These are phyloP conservation scores for Coemansia asiatica DNA, from an alignment of 192 early-diverging fungal genomes.

Conservation along the genomic window DNA sequence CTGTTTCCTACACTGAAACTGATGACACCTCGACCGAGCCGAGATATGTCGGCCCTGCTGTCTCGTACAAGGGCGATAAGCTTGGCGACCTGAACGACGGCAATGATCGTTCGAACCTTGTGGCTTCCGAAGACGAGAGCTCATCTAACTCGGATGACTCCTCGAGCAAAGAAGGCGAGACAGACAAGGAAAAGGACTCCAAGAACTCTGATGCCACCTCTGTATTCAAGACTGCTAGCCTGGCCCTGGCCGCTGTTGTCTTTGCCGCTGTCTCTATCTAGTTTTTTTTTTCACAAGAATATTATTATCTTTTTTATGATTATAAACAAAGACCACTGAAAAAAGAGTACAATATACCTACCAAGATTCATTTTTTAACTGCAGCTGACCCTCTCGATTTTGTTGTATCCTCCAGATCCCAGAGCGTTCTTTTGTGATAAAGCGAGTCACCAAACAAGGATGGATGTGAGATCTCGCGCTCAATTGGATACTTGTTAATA, in stretches of 20 bases:
- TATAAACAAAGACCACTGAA: not conserved
- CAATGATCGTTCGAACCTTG: conserved; percentile 34
- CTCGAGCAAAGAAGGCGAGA: conserved; percentile 2
- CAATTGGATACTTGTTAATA: conserved; percentile 10
- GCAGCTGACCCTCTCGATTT: not conserved
- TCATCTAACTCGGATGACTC: not conserved
- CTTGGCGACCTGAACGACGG: conserved; percentile 53
- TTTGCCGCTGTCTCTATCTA: conserved; percentile 20
- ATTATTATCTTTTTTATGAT: conserved; percentile 3
- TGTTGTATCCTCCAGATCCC: conserved; percentile 16
- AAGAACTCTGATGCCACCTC: conserved; percentile 2
- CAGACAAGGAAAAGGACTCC: conserved; percentile 3
- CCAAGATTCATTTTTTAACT: too few relatives aligned
- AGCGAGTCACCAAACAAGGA: conserved; percentile 34
- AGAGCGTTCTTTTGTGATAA: conserved; percentile 21
- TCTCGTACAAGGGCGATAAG: conserved; percentile 51
- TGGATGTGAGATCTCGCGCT: conserved; percentile 24
- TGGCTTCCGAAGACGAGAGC: not conserved
- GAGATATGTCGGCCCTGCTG: conserved; percentile 46
- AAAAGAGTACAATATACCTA: too few relatives aligned
- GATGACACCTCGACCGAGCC: conserved; percentile 16
- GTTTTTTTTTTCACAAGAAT: not conserved
- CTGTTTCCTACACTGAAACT: conserved; percentile 46
- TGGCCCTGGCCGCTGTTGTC: conserved; percentile 9
- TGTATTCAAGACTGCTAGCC: conserved; percentile 14